Percentiles rank a stretch among this genome's conserved stretches.
Evolutionary conservation across 2,329 filamentous ascomycete species (phyloP).

Genomic region (Neonectria magnoliae): DNA sequence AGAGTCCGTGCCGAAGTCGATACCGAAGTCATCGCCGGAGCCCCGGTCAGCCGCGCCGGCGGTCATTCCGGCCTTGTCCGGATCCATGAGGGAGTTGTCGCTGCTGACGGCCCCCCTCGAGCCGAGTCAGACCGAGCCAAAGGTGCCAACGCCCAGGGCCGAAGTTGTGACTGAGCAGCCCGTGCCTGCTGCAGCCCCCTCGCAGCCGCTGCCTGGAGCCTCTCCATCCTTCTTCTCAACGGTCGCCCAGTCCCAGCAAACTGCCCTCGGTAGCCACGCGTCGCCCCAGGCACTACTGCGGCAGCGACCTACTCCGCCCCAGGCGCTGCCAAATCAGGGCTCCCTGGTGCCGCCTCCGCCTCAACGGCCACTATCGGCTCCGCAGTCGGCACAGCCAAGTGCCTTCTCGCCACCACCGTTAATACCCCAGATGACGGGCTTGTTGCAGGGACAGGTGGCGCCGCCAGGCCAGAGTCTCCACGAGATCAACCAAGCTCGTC

Average conservation of each 20-base stretch:
- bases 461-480: slow-evolving; percentile 80
- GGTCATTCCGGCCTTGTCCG: slow-evolving; percentile 67
- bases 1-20: slow-evolving; percentile 38
- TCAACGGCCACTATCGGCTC: slow-evolving; percentile 84
- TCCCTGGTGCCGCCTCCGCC: slow-evolving; percentile 81
- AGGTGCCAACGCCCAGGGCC: slow-evolving; percentile 38
- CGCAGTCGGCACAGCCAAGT: slow-evolving; percentile 80
- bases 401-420: slow-evolving; percentile 79
- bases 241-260: slow-evolving; percentile 57
- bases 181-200: slow-evolving; percentile 47
- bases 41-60: slow-evolving; percentile 35
- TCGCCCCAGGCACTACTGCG: slow-evolving; percentile 53
- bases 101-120: slow-evolving; percentile 63
- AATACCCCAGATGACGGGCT: slow-evolving; percentile 86
- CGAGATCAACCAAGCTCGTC: slow-evolving; percentile 73
- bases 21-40: slow-evolving; percentile 38
- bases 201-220: slow-evolving; percentile 62
- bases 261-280: slow-evolving; percentile 46
- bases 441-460: slow-evolving; percentile 69
- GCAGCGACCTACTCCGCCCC: slow-evolving; percentile 77
- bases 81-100: slow-evolving; percentile 71
- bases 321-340: slow-evolving; percentile 65
- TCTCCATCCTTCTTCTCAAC: slow-evolving; percentile 67
- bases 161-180: slow-evolving; percentile 36
- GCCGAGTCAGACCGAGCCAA: slow-evolving; percentile 55